These are phyloP conservation scores for Blastobotrys raffinosifermentans DNA, from an alignment of 1,139 yeast species.

Conservation along the genomic window DNA sequence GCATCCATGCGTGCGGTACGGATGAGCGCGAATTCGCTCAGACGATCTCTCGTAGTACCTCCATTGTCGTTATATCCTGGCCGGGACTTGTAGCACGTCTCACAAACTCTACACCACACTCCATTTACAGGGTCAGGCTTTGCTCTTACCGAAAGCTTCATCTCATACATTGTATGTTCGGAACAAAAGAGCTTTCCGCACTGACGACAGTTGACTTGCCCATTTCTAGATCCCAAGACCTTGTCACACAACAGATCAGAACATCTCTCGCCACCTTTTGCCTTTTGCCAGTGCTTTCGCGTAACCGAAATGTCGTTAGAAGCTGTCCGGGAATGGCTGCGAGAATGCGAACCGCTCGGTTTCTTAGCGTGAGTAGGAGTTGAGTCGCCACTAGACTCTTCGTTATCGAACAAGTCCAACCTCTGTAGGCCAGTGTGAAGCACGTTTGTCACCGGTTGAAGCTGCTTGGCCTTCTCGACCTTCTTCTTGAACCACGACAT, in stretches of 20 bases:
- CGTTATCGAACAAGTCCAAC: constrained; percentile 32
- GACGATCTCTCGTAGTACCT: constrained; percentile 42
- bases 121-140: constrained; percentile 47
- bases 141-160: constrained; percentile 44
- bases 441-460: constrained; percentile 25
- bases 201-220: constrained; percentile 34
- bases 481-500: constrained; percentile 36
- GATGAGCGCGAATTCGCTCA: constrained; percentile 37
- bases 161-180: constrained; percentile 51
- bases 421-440: constrained; percentile 29
- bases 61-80: constrained; percentile 47
- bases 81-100: constrained; percentile 49
- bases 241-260: constrained; percentile 28
- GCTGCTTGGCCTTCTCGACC: constrained; percentile 27
- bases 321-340: constrained; percentile 6
- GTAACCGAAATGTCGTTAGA: constrained; percentile 35
- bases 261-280: constrained; percentile 33
- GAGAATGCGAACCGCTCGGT: constrained; percentile 15
- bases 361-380: constrained; percentile 7
- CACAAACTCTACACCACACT: constrained; percentile 66
- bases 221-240: constrained; percentile 27
- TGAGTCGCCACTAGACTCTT: constrained; percentile 11
- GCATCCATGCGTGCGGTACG: constrained; percentile 42
- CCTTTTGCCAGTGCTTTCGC: constrained; percentile 60
- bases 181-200: constrained; percentile 74